Conservation (phyloP, 2,329 filamentous ascomycete genomes). For the Fusarium sp. region DNA sequence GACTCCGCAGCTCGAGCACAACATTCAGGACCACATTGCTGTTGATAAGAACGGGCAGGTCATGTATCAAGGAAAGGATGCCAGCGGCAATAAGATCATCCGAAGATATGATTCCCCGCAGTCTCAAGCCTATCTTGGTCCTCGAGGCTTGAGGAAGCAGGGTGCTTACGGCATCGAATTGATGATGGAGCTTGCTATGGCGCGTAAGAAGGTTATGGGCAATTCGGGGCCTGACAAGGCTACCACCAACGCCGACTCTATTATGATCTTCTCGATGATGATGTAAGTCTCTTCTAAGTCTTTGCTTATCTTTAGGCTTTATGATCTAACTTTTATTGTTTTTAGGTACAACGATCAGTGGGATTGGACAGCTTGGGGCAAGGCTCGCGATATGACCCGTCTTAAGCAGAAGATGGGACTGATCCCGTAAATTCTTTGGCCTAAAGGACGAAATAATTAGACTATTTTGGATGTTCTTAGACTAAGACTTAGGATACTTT, state of each 20-base stretch:
- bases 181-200: background rate
- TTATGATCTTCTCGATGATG: slow-evolving; percentile 9
- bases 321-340: background rate
- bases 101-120: background rate
- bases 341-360: background rate
- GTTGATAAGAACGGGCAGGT: background rate
- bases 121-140: fast-evolving
- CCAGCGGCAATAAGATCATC: background rate
- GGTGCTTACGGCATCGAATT: background rate
- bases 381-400: background rate
- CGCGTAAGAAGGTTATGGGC: background rate
- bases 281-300: background rate
- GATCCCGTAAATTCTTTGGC: background rate
- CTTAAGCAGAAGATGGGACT: background rate
- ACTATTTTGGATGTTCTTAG: fast-evolving
- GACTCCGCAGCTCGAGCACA: background rate
- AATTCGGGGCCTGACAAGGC: background rate
- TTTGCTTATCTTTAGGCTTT: background rate
- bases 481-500: background rate
- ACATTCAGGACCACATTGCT: background rate
- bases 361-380: background rate
- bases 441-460: background rate
- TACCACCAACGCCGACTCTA: slow-evolving; percentile 4
- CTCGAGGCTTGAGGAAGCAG: background rate
- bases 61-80: background rate